Evolutionary conservation across 2,329 filamentous ascomycete genomes (phyloP), one percentile per base, ranked within the genome.

Genomic region (Phialemonium atrogriseum): DNA sequence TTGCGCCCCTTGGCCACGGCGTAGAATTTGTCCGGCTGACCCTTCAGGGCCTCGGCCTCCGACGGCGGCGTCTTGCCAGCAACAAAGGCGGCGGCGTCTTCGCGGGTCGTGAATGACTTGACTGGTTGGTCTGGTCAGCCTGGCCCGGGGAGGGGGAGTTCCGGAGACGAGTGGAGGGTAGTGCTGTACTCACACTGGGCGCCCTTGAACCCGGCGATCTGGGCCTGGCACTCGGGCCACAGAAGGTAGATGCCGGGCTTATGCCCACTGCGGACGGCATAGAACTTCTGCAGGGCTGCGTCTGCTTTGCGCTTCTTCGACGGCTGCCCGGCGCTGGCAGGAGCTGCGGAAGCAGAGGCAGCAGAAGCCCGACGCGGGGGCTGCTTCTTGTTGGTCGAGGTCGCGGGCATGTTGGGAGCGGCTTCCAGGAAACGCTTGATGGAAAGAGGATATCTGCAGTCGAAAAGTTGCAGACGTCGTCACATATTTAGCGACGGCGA

Each of bases 1-100:
- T 54, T 56, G 25, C 58, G 60, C n/a, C 75, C 76, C 5, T 72
- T 60, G 1, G 74, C 76, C 5, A 80, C 72, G 4, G 67, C 76
- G 47, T 80, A 80, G 52, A 68, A 80, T 29, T 60, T 64, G 30
- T 61, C 49, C 27, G 65, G 59, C 27, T 28, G 14, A 3, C 7
- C 11, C 37, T 62, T 53, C 16, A 47, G 42, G 28, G 59, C 46
- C 24, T 61, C 53, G 14, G 59, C 47, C 13, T 58, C 47, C 11
- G 57, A 49, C 10, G 50, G 44, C 4, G 55, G 55, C 35, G 70
- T 68, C 42, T 68, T 70, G 27, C 84, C 83, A 1, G 70, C 74
- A 16, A 85, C 66, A 51, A 84, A 95, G 2, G 74, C 76, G 47
- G 83, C 72, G n/a, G 89, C 89, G 37, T 94, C 86, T 40, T 78